Evolutionary conservation across 1,139 yeast species (phyloP).

Genomic region (Kluyveromyces marxianus): DNA sequence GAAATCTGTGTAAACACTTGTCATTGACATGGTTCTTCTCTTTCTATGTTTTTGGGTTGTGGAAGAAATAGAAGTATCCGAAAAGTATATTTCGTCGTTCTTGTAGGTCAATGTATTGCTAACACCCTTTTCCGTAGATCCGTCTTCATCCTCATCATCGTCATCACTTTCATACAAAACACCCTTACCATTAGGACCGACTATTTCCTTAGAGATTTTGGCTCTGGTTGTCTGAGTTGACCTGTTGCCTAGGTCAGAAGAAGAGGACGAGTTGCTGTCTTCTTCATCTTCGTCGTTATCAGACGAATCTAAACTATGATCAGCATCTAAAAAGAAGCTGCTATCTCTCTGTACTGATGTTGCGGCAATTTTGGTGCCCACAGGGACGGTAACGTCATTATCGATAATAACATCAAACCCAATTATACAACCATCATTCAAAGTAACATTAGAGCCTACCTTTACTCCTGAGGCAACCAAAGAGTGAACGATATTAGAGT

Average conservation of each 20-base stretch:
- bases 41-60: constrained; percentile 39
- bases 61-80: constrained; percentile 76
- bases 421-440: constrained; percentile 69
- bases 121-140: constrained; percentile 26
- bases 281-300: constrained; percentile 19
- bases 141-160: constrained; percentile 38
- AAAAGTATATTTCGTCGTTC: constrained; percentile 55
- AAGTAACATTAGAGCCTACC: constrained; percentile 43
- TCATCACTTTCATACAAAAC: constrained; percentile 48
- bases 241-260: neutral
- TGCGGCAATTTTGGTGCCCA: constrained; percentile 44
- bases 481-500: constrained; percentile 48
- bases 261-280: neutral
- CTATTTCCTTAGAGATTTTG: constrained; percentile 35
- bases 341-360: constrained; percentile 33
- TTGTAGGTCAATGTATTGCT: constrained; percentile 43
- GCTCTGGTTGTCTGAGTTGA: too few species aligned
- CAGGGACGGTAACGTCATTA: constrained; percentile 39
- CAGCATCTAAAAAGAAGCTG: constrained; percentile 19
- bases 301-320: constrained; percentile 25
- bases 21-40: constrained; percentile 40
- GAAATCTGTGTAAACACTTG: constrained; percentile 34
- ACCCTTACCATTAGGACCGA: constrained; percentile 58
- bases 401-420: constrained; percentile 70
- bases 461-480: constrained; percentile 61